phyloP scores from a whole-genome alignment of 441 rosid species.

The Raphanus hybrid region DNA sequence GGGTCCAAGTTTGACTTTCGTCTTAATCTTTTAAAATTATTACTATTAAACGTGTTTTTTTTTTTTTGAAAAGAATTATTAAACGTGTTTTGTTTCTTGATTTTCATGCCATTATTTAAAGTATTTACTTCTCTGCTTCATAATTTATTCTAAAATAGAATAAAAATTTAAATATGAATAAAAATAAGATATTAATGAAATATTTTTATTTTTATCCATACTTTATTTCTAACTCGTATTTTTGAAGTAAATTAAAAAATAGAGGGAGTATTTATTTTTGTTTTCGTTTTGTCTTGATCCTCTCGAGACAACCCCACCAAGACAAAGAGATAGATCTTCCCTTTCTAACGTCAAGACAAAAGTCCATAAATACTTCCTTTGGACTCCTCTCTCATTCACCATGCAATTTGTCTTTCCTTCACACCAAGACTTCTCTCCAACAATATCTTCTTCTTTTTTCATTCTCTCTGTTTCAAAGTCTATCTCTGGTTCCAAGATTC shows the following conservation, averaged over 20 bases:
- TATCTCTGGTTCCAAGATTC: conserved; percentile 1
- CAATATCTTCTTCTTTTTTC: background rate
- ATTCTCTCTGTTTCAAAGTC: background rate
- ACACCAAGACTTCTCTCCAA: conserved; percentile 34
- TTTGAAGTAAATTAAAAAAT: too few relatives aligned
- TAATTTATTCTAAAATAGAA: too few relatives aligned
- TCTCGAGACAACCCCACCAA: conserved; percentile 25
- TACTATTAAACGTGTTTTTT: too few relatives aligned
- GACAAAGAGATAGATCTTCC: conserved; percentile 26
- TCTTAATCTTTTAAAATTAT: background rate
- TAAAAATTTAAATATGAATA: too few relatives aligned
- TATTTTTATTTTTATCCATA: too few relatives aligned
- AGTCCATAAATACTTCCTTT: conserved; percentile 37
- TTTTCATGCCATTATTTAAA: too few relatives aligned
- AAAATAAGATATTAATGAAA: too few relatives aligned
- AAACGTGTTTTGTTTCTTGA: too few relatives aligned
- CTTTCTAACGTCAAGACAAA: conserved; percentile 24
- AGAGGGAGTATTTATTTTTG: background rate
- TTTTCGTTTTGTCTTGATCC: conserved; percentile 8
- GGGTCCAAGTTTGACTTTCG: background rate
- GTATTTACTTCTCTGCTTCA: too few relatives aligned
- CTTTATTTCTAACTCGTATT: too few relatives aligned
- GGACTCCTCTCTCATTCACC: conserved; percentile 36
- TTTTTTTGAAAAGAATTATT: too few relatives aligned
- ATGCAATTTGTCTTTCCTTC: conserved; percentile 40